Evolutionary conservation across 441 rosid species (phyloP).

Genomic region (Geranium incanum): DNA sequence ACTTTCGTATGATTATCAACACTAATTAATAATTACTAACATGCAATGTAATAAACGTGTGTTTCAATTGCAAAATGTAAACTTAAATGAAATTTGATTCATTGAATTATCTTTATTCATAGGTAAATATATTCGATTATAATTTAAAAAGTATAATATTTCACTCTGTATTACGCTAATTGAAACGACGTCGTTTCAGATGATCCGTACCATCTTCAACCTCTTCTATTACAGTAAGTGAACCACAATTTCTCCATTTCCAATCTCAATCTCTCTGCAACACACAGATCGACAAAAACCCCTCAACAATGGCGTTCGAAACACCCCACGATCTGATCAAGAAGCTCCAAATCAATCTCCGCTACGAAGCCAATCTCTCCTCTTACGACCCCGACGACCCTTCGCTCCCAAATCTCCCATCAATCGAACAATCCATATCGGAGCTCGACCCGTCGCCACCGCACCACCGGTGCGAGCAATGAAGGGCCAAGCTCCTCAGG

Average conservation of each 20-base stretch:
- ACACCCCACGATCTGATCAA: slow-evolving; percentile 53
- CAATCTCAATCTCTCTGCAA: slow-evolving; percentile 3
- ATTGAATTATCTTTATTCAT: no score
- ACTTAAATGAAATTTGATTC: no score
- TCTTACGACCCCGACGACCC: slow-evolving; percentile 40
- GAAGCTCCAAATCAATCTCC: slow-evolving; percentile 53
- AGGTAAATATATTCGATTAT: no score
- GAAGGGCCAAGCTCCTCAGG: slow-evolving; percentile 54
- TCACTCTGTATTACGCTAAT: no score
- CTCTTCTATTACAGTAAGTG: neutral
- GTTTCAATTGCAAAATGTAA: no score
- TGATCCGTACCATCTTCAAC: neutral
- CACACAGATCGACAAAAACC: neutral
- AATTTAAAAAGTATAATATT: no score
- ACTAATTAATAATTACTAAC: no score
- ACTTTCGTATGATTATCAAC: no score
- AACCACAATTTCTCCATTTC: neutral
- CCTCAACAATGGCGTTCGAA: slow-evolving; percentile 43
- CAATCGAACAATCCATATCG: slow-evolving; percentile 39
- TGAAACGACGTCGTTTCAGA: no score
- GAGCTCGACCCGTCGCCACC: slow-evolving; percentile 54
- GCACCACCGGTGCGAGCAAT: slow-evolving; percentile 56
- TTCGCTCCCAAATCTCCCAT: slow-evolving; percentile 35
- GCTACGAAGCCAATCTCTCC: slow-evolving; percentile 47
- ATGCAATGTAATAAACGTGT: no score